Conservation (phyloP, 495 filamentous ascomycete species). For the Penicillium steckii region DNA sequence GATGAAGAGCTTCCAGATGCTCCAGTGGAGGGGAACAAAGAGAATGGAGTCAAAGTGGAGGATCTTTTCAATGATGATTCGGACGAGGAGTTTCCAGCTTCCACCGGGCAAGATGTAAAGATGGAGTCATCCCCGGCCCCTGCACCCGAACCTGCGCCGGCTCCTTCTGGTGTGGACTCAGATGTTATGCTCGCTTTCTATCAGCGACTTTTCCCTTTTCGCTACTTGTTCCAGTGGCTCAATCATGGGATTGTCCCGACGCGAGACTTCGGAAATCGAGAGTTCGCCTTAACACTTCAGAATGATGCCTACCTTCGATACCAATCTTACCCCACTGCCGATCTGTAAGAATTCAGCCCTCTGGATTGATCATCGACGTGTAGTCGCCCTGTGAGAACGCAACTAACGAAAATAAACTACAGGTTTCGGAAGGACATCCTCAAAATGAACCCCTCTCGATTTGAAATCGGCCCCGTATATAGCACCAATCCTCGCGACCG, state of each 20-base stretch:
- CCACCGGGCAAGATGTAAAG: constrained; percentile 47
- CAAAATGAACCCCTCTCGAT: constrained; percentile 81
- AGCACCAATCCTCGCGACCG: constrained; percentile 90
- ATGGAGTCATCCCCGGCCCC: constrained; percentile 42
- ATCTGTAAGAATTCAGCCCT: constrained; percentile 58
- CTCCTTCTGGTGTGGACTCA: constrained; percentile 59
- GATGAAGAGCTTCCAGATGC: constrained; percentile 44
- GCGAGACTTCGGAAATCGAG: constrained; percentile 85
- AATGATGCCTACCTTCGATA: constrained; percentile 91
- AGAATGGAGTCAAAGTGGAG: constrained; percentile 65
- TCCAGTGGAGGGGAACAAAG: constrained; percentile 20
- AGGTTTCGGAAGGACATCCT: constrained; percentile 91
- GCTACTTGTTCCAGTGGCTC: constrained; percentile 95
- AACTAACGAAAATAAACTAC: constrained; percentile 6
- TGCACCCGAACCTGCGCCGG: constrained; percentile 30
- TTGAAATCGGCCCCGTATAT: constrained; percentile 97
- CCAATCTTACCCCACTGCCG: constrained; percentile 81
- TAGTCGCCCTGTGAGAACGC: not conserved
- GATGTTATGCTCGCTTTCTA: constrained; percentile 91
- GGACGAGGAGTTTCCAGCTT: constrained; percentile 73
- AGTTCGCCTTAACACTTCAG: constrained; percentile 90
- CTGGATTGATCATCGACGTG: not conserved
- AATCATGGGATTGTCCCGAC: constrained; percentile 87
- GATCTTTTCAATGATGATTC: constrained; percentile 78
- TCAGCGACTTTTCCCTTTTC: constrained; percentile 92